Base-by-base conservation (phyloP, 371 early-diverging fungal genomes). In the Apophysomyces elegans region DNA sequence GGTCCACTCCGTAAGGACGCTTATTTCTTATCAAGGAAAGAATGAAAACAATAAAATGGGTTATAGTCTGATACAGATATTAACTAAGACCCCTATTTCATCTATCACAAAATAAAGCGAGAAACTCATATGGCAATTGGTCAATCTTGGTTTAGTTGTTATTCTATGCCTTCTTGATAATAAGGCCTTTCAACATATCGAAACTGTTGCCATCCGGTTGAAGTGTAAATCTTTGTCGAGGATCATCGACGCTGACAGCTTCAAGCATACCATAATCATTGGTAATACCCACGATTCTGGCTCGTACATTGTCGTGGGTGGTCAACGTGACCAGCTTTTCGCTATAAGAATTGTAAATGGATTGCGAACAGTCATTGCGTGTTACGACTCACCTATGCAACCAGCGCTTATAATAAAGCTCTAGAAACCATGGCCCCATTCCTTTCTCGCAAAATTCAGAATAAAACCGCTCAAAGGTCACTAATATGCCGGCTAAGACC, bases 201-300 rank as follows among this genome's bases (percentile, higher is more conserved):
- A 98, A 98, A 32, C 92, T 90, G 72, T 97, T 97, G 9, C 97
- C 97, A 69, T 96, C 97, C 2, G 98, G 98, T 73, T 95, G 93
- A 56, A 98, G 81, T 5, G 87, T 82, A 67, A 86, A 87, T 14
- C 80, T 75, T 36, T 84, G 75, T 2, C 76, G 79, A 7, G 80
- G 75, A 0, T 82, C 81, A 61, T 80, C 81, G 0, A 88, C 67
- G 8, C 84, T 86, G 37, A 88, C 82, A 5, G 93, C 92, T 57
- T 84, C 76, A 56, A 97, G 72, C 68, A 92, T 79, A 8, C 97
- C 98, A 62, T 83, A 85, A n/a, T 88, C 87, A 2, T 74, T 58
- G 35, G 91, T 91, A 16, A 98, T 86, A 2, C 98, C 97, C 7
- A 84, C 64, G 64, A 98, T 92, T 56, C 74, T 70, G 11, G 84